These are phyloP conservation scores for Xenoacremonium recifei DNA, from an alignment of 2,329 filamentous ascomycete species.

Conservation along the genomic window DNA sequence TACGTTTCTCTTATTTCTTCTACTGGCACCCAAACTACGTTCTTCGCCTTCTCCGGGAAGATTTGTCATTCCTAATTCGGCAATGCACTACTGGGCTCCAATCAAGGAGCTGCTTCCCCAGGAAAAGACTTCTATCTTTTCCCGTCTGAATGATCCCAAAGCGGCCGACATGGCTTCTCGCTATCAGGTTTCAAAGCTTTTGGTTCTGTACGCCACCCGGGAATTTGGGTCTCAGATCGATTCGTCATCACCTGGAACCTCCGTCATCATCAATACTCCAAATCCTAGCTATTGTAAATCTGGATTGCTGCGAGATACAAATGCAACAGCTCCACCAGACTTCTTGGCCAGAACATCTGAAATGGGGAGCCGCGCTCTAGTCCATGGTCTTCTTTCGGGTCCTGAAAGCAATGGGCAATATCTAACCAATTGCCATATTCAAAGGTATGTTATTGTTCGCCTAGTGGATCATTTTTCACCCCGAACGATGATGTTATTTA, in stretches of 20 bases:
- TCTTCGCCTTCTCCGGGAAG: constrained; percentile 18
- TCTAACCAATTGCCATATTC: constrained; percentile 30
- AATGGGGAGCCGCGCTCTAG: constrained; percentile 37
- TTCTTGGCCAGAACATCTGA: constrained; percentile 44
- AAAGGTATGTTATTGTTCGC: constrained; percentile 13
- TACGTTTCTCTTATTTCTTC: constrained; percentile 19
- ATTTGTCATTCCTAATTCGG: constrained; percentile 22
- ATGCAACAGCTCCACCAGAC: background rate
- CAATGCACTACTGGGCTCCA: constrained; percentile 24
- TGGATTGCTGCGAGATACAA: constrained; percentile 18
- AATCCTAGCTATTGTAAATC: constrained; percentile 43
- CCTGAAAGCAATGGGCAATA: constrained; percentile 33
- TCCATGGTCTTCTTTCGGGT: constrained; percentile 28
- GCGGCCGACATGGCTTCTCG: constrained; percentile 25
- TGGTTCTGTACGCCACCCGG: constrained; percentile 29
- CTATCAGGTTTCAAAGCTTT: constrained; percentile 32
- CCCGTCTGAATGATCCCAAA: constrained; percentile 28
- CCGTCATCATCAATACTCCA: constrained; percentile 35
- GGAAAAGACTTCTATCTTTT: constrained; percentile 19
- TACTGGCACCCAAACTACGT: constrained; percentile 21
- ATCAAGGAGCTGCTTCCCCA: constrained; percentile 20
- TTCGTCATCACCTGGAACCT: constrained; percentile 1
- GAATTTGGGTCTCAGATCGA: constrained; percentile 25
- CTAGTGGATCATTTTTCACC: background rate
- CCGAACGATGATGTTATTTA: background rate